Base-by-base conservation (phyloP, 169 alveolate species). In the Plasmodium inui region DNA sequence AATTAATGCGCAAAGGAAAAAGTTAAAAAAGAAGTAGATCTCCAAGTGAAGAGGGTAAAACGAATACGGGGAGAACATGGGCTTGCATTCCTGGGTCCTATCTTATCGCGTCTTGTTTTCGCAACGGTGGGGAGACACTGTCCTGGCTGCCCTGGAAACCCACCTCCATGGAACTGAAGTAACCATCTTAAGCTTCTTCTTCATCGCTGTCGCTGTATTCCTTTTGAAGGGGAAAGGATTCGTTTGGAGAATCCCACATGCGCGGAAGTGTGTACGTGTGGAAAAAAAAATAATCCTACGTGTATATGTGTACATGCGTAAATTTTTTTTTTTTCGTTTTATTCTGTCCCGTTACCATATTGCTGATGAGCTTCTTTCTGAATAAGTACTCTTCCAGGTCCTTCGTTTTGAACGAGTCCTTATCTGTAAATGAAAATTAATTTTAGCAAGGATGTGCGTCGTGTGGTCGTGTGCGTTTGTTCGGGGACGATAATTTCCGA, bases 1-100 rank as follows among this genome's bases (percentile, higher is more conserved):
- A 86, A 96, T 96, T 30, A 95, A 96, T 82, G 37, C 96, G 84
- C 92, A 94, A 46, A 94, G 96, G 61, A 83, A 94, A 73, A 96
- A 95, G 50, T 91, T 80, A 71, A 95, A 95, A 81, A 81, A 83
- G 71, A 94, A 94, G 85, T 83, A 90, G 79, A 22, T 46, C 44
- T 3, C 12, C 32, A 28, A 5, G 37, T 67, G 76, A n/a, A 41
- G 76, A 26, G 76, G 76, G 76, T 8, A 17, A 50, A 50, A 17
- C 61, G 22, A 26, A 12, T n/a, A n/a, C 61, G 3, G 61, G 22
- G 22, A 50, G 61, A 17, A 50, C 6, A 50, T 7, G 26, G 61
- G 61, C 22, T 3, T 50, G 22, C 22, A 14, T 50, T 17, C 2
- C 7, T 50, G 61, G 26, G 61, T 50, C 61, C 22, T 12, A 50